Evolutionary conservation across 2,329 filamentous ascomycete species (phyloP), one percentile per base, ranked within the genome.

Genomic region (Orbilia brochopaga): DNA sequence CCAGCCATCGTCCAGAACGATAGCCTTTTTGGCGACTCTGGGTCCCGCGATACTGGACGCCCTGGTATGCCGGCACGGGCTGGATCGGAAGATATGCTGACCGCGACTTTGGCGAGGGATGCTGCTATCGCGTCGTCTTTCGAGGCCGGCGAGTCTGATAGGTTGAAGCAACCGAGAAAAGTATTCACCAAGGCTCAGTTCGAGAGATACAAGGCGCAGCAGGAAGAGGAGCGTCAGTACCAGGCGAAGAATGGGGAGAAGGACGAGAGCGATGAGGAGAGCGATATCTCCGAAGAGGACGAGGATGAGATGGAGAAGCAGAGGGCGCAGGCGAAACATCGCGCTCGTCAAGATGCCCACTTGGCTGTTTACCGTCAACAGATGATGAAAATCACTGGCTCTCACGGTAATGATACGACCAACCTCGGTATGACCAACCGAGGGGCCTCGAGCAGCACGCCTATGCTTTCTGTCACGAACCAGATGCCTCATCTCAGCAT

Each of bases 341-440:
- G 92, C 74, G 86, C 87, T 76, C 94, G 92, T 82, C 92, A 96
- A 78, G 91, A 96, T 79, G 92, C 92, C 11, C 91, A 94, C 78
- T 88, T 96, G 83, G 85, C 91, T 1, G 88, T 96, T 1, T 96
- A 96, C 79, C 86, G 92, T 66, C 92, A 96, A 79, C 90, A 94
- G 80, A 96, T 96, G 92, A 96, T 93, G 90, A 96, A 96, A 80
- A 89, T 94, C 30, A 95, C 91, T 0, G 92, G 92, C 53, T 90
- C 74, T 2, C 73, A 76, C 27, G 75, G 69, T 6, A 74, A 74
- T 21, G 74, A 76, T 42, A 73, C 73, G 30, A 73, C 75, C 19
- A 74, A 75, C 50, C 63, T 73, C 6, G 73, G 73, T 46, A 79
- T 64, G 74, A 76, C 67, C 23, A 75, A 75, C 57, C 79, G 78